Base-by-base conservation (phyloP, 139 green algal genomes). In the Tetradesmus lagerheimii region DNA sequence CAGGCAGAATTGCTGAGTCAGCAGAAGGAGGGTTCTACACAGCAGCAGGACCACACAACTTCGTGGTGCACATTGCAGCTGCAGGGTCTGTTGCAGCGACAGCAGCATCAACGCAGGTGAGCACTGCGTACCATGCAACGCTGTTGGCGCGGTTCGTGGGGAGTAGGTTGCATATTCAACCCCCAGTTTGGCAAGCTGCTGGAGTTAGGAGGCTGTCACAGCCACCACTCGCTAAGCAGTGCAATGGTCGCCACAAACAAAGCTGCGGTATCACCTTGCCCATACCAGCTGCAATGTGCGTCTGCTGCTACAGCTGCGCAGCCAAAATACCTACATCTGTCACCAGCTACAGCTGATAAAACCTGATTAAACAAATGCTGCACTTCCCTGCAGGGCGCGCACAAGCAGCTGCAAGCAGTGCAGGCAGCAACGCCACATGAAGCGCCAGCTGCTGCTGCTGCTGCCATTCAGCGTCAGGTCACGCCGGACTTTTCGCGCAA, bases 401-500 rank as follows among this genome's bases (percentile, higher is more conserved):
- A 41, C 35, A 29, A 47, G 77, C 37, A 47, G 8, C 29, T 43
- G 6, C 14, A 18, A 31, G 27, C 20, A 16, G 27, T 62, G 16
- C 38, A 38, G 31, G 38, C 39, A 27, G 37, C 75, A 47, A n/a
- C 35, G 15, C 12, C 35, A 80, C 31, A 31, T 45, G 18, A 14
- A 9, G n/a, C 9, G 34, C 23, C 34, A n/a, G 78, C 41, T 23
- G 39, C 25, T 38, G 31, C 9, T 78, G 66, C 66, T 76, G 66
- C 66, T 76, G 67, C n/a, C 57, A 38, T 38, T 27, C 78, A 64
- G 25, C 11, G 15, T 25, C 78, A 84, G 78, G 25, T 16, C 34
- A 76, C 31, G 38, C 83, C 64, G 8, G 83, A 88, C 38, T 80
- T 88, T 8, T 80, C 83, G 2, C 67, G 64, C 47, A 37, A 29